Conservation (phyloP, 2,329 filamentous ascomycete species). For the Penicillium digitatum region DNA sequence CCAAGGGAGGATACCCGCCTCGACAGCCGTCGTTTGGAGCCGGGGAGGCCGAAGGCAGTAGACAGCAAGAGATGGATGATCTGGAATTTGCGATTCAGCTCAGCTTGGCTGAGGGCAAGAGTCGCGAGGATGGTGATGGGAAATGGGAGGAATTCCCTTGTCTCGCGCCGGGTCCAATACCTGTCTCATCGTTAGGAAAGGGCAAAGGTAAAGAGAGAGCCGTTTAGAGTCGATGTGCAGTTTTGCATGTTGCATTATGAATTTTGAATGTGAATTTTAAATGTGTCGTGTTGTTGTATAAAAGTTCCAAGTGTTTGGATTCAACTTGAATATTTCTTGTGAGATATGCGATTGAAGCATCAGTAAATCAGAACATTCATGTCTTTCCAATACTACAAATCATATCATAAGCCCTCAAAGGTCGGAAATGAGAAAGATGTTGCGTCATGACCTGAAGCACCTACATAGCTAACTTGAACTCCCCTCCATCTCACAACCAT, state of each 20-base stretch:
- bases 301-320: neutral
- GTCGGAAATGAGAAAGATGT: neutral
- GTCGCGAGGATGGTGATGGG: conserved; percentile 32
- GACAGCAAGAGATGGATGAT: conserved; percentile 52
- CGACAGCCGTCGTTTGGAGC: conserved; percentile 18
- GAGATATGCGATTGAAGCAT: no score
- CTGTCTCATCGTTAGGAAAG: conserved; percentile 25
- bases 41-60: conserved; percentile 33
- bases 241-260: neutral
- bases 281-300: neutral
- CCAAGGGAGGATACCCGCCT: conserved; percentile 23
- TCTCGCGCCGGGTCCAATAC: conserved; percentile 15
- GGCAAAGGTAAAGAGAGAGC: conserved; percentile 36
- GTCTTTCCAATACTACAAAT: no score
- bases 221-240: neutral
- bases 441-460: neutral
- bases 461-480: neutral
- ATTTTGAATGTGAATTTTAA: neutral
- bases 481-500: neutral
- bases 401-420: neutral
- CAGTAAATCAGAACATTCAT: no score
- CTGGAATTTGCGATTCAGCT: conserved; percentile 60
- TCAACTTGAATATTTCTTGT: no score
- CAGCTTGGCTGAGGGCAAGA: conserved; percentile 58
- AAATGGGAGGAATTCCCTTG: conserved; percentile 34